Evolutionary conservation across 2,329 filamentous ascomycete species (phyloP), one percentile per base, ranked within the genome.

Genomic region (Talaromyces piceae): DNA sequence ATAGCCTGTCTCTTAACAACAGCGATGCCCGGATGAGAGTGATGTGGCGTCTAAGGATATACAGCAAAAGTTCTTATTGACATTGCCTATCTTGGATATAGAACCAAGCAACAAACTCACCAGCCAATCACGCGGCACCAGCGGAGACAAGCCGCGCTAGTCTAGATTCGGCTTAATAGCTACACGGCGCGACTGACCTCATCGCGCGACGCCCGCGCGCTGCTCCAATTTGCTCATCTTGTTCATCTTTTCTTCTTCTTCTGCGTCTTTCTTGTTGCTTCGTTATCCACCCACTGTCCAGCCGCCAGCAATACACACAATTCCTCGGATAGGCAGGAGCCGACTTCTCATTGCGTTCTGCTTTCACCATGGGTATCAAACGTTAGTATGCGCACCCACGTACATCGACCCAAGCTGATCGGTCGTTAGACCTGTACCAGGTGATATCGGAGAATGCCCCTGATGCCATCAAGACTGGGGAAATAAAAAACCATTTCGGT

Each of bases 401-500:
- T 16, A 12, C 6, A 20, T 22, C n/a, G 5, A 16, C 11, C 25
- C 28, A 3, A 51, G 28, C 50, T 52, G 37, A 52, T 26, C 33
- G 20, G 18, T 44, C 26, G 25, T 11, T 57, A 77, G 82, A 87
- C 61, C 80, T 93, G 41, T 89, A 85, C 69, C 79, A 82, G 58
- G 85, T 93, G 68, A 89, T 93, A 72, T 86, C 87, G 64, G 91
- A 96, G 66, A 87, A 97, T 74, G 88, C 90, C 58, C 93, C 93
- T n/a, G 88, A 91, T 73, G 87, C 93, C 28, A 82, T 96, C 77
- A 97, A 96, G 72, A 86, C 90, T 65, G 89, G 93, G 54, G 93
- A 98, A 67, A 98, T 98, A 78, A 98, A 98, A 75, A 91, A 91
- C 62, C 93, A 98, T 59, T 98, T 98, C 67, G 93, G 93, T 57